A percentile compares a stretch with the other conserved stretches of the same genome.
Evolutionary conservation across 257 asterid species (phyloP).

Genomic region (Solanum virginianum): DNA sequence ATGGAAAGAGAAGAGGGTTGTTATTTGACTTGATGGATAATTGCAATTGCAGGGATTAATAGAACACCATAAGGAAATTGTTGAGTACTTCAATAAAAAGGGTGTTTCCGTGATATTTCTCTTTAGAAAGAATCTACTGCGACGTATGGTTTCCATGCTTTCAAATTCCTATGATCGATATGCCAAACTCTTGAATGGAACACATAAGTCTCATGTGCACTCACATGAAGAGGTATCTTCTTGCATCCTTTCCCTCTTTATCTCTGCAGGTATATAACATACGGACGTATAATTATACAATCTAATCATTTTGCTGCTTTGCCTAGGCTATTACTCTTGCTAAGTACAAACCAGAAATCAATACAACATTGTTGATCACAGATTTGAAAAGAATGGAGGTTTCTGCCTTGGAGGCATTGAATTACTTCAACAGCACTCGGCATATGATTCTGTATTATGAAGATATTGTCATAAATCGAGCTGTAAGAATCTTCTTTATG

Average conservation of each 20-base stretch:
- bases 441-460: constrained; percentile 72
- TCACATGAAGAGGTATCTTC: constrained; percentile 44
- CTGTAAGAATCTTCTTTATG: constrained; percentile 28
- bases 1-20: background rate
- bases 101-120: constrained; percentile 58
- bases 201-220: constrained; percentile 75
- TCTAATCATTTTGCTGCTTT: background rate
- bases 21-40: background rate
- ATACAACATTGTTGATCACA: constrained; percentile 33
- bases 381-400: constrained; percentile 62
- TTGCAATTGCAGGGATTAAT: constrained; percentile 46
- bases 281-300: background rate
- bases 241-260: background rate
- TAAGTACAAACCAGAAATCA: constrained; percentile 58
- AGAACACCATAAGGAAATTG: constrained; percentile 43
- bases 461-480: constrained; percentile 63
- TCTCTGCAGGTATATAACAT: background rate
- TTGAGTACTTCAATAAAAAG: constrained; percentile 35
- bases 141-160: constrained; percentile 59
- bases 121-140: constrained; percentile 54
- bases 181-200: constrained; percentile 64
- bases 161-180: constrained; percentile 58
- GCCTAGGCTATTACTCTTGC: constrained; percentile 73
- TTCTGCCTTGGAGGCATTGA: constrained; percentile 36
- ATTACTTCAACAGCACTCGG: constrained; percentile 54